These are phyloP conservation scores for Picochlorum costavermella DNA, from an alignment of 139 green algal species.

Conservation along the genomic window DNA sequence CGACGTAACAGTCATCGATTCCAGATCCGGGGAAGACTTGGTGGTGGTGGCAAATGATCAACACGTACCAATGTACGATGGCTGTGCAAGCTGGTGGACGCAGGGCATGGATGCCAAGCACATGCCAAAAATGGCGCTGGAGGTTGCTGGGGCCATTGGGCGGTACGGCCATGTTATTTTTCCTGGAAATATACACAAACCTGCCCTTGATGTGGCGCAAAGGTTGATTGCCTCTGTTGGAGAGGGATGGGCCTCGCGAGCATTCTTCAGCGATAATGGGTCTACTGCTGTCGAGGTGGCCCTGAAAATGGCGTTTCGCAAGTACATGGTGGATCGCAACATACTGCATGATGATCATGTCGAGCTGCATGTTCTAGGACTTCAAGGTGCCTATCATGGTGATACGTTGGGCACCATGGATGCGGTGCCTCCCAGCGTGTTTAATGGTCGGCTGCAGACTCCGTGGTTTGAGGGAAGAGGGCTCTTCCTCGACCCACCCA, in stretches of 20 bases:
- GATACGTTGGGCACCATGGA: slow-evolving; percentile 95
- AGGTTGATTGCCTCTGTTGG: slow-evolving; percentile 48
- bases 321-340: slow-evolving; percentile 36
- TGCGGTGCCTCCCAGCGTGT: slow-evolving; percentile 57
- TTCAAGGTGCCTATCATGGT: slow-evolving; percentile 88
- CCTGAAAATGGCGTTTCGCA: slow-evolving; percentile 93
- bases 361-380: slow-evolving; percentile 64
- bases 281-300: slow-evolving; percentile 91
- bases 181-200: slow-evolving; percentile 67
- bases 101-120: slow-evolving; percentile 51
- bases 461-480: slow-evolving; percentile 69
- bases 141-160: slow-evolving; percentile 55
- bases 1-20: slow-evolving; percentile 76
- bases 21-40: slow-evolving; percentile 71
- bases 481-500: slow-evolving; percentile 72
- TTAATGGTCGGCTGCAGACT: slow-evolving; percentile 66
- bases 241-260: slow-evolving; percentile 67
- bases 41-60: slow-evolving; percentile 27
- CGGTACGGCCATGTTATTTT: slow-evolving; percentile 95
- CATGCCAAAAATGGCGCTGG: slow-evolving; percentile 51
- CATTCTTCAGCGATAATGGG: slow-evolving; percentile 84
- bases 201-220: slow-evolving; percentile 45
- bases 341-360: not conserved
- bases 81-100: slow-evolving; percentile 94
- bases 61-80: slow-evolving; percentile 71